Evolutionary conservation across 208 protist genomes (phyloP).

Genomic region (Phytomonas sp.): DNA sequence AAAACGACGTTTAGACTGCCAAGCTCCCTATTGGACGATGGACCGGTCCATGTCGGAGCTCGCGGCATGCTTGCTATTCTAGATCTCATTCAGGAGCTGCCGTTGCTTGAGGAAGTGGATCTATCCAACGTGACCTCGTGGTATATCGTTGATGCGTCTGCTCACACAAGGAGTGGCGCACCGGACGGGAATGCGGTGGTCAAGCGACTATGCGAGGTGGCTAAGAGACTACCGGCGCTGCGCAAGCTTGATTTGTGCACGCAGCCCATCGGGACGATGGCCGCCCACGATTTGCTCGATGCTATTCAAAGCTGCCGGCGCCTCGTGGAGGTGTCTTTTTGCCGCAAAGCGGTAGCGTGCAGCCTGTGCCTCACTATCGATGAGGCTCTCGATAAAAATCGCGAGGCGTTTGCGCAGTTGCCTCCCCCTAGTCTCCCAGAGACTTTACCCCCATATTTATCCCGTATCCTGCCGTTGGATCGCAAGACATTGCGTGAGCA

Average conservation of each 20-base stretch:
- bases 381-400: slow-evolving; percentile 21
- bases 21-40: neutral
- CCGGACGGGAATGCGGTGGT: slow-evolving; percentile 50
- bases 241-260: slow-evolving; percentile 27
- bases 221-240: slow-evolving; percentile 23
- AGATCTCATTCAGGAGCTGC: slow-evolving; percentile 48
- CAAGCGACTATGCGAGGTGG: slow-evolving; percentile 25
- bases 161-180: slow-evolving; percentile 8
- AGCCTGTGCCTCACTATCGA: slow-evolving; percentile 21
- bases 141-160: slow-evolving; percentile 42
- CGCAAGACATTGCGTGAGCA: slow-evolving; percentile 67
- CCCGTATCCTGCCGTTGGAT: slow-evolving; percentile 25
- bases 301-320: slow-evolving; percentile 15
- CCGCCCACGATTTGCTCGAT: slow-evolving; percentile 32
- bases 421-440: slow-evolving; percentile 3
- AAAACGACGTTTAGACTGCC: slow-evolving; percentile 5
- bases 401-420: neutral
- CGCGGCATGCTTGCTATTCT: slow-evolving; percentile 54
- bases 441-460: slow-evolving; percentile 16
- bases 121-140: slow-evolving; percentile 52
- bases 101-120: slow-evolving; percentile 43
- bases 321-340: slow-evolving; percentile 26
- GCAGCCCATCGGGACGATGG: slow-evolving; percentile 46
- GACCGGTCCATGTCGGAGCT: slow-evolving; percentile 34
- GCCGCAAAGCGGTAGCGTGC: slow-evolving; percentile 20